A percentile compares a stretch with the other conserved stretches of the same genome.
Conservation (phyloP, 768 basidiomycete species). For the Pulveroboletus sp. region DNA sequence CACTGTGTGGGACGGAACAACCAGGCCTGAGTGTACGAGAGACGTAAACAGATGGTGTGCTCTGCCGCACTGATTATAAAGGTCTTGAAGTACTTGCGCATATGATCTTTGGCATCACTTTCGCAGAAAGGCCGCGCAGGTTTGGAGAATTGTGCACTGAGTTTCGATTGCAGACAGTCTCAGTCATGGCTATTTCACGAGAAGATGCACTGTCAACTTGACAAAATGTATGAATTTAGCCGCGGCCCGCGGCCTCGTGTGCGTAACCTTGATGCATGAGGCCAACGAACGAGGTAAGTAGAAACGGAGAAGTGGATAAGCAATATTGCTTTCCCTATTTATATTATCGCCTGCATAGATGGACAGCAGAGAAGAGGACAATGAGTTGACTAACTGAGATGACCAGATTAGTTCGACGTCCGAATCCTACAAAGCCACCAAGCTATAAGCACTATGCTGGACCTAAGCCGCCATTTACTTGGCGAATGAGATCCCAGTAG, state of each 20-base stretch:
- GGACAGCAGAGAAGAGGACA: neutral
- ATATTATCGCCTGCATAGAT: slow-evolving; percentile 5
- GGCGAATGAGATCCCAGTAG: neutral
- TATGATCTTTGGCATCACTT: neutral
- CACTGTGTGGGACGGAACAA: slow-evolving; percentile 7
- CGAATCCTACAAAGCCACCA: neutral
- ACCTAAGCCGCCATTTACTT: neutral
- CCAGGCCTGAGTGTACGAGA: neutral
- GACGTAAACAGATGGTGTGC: slow-evolving; percentile 8
- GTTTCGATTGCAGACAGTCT: neutral
- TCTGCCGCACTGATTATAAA: slow-evolving; percentile 6
- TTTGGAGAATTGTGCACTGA: no score
- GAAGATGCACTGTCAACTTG: neutral
- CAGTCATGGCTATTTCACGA: neutral
- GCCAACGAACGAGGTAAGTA: slow-evolving; percentile 3
- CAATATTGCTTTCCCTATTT: slow-evolving; percentile 1
- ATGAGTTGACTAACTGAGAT: slow-evolving; percentile 2
- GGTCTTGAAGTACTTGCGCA: neutral
- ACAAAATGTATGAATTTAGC: neutral
- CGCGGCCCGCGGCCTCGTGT: slow-evolving; percentile 22
- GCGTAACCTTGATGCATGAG: slow-evolving; percentile 2
- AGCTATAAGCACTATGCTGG: neutral
- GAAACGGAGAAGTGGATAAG: slow-evolving; percentile 7
- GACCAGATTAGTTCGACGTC: neutral
- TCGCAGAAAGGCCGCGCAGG: neutral